Evolutionary conservation across 345 rosid genomes (phyloP), one percentile per base, ranked within the genome.

Genomic region (Gossypium herbaceum): DNA sequence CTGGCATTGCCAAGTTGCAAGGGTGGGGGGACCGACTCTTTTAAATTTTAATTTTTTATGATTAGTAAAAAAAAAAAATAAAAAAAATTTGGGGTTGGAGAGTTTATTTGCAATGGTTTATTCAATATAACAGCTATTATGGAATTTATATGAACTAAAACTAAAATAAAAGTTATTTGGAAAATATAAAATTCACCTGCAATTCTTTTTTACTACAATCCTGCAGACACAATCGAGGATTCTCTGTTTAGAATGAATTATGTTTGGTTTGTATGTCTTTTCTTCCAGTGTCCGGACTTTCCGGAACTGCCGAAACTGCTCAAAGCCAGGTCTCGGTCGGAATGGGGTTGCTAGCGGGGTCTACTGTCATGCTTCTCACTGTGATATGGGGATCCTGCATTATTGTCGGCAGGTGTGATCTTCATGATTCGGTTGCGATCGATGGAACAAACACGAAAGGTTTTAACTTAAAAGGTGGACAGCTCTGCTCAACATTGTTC

Each of bases 241-340:
- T 34, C 41, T 34, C 7, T 34, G 5, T 70, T 34, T 39, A 19
- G 51, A 22, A 59, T 44, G 27, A 34, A 3, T 19, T 59, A 62
- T 39, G 34, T 51, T 34, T 50, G 22, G 10, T 50, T 13, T 51
- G 6, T 3, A 9, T 34, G 16, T 20, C 41, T 34, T 13, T 76
- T 57, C 56, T 60, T 72, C 27, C 81, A 94, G 98, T 91, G 27
- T 94, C 98, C 70, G 97, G 98, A 78, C 90, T 92, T 3, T 89
- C 98, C 43, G 98, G 98, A 80, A 87, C 86, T 47, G 76, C 75
- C 7, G 79, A 69, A 81, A 85, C 87, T 34, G 98, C 98, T 45
- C 98, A 94, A 83, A 84, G 85, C 78, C 97, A 94, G 84, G 96
- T 94, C 22, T 87, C 97, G 9, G 98, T 92, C 7, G 98, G 98